Evolutionary conservation across 2,329 filamentous ascomycete species (phyloP), one percentile per base, ranked within the genome.

Genomic region (Calonectria hongkongensis): DNA sequence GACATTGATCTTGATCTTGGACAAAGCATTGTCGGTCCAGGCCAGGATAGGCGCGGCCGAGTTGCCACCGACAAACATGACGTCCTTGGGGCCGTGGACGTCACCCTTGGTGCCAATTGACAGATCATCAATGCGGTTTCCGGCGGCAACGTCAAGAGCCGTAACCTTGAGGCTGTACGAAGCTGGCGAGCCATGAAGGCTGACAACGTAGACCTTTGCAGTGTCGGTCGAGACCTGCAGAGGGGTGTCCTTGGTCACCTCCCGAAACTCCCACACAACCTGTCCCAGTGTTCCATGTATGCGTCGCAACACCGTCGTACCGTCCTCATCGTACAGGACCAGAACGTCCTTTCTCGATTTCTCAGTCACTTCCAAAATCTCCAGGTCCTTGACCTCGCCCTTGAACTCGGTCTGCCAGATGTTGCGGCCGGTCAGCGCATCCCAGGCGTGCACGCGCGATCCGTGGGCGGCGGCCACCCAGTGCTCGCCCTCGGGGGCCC

Each of bases 141-240:
- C 96, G 2, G 92, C 95, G 15, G 92, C 84, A 8, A 91, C 90
- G 82, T 98, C 94, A 77, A 98, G 84, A 0, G 91, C 89, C 0
- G 92, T 91, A 68, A 98, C 91, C 82, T 93, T 95, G 77, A 98
- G 88, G 84, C 92, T 95, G 80, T 94, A 93, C 2, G 94, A 92
- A 54, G 92, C 91, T 39, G 92, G 85, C 84, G 89, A 82, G 80
- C 93, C 86, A 86, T 96, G 94, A 43, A 97, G 87, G 64, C 94
- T 92, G 77, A 98, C 89, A 76, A 96, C 92, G 83, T 94, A 97
- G 72, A 97, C 88, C 88, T 91, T 84, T 86, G 93, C 79, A 83
- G 90, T 81, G 88, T 96, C 86, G 86, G 92, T 86, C 88, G 95
- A 87, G 89, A 93, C 87, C 83, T 97, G 94, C 74, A 96, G 91